These are phyloP conservation scores for Lichtheimia corymbifera DNA, from an alignment of 371 early-diverging fungal genomes.

Conservation along the genomic window DNA sequence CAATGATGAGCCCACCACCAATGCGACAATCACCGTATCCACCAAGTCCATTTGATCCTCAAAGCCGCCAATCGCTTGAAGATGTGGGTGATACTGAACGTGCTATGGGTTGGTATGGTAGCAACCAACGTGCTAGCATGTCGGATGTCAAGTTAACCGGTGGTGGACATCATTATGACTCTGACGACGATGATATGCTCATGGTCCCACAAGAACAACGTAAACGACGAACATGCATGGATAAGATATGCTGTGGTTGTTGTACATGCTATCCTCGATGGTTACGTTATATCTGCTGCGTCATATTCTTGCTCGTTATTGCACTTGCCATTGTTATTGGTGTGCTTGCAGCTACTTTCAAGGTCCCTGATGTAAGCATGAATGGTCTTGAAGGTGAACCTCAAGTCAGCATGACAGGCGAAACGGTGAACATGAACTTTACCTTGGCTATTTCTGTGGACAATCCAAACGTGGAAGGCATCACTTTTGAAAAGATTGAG, in stretches of 20 bases:
- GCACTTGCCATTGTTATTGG: slow-evolving; percentile 39
- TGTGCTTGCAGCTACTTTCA: slow-evolving; percentile 43
- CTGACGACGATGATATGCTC: slow-evolving; percentile 18
- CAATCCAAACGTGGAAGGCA: slow-evolving; percentile 58
- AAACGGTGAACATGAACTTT: slow-evolving; percentile 27
- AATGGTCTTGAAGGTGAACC: slow-evolving; percentile 37
- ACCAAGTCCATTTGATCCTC: slow-evolving; percentile 16
- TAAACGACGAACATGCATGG: slow-evolving; percentile 32
- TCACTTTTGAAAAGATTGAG: slow-evolving; percentile 54
- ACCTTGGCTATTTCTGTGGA: slow-evolving; percentile 43
- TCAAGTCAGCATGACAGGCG: slow-evolving; percentile 21
- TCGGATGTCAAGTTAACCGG: slow-evolving; percentile 26
- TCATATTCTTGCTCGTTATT: slow-evolving; percentile 33
- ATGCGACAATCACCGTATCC: slow-evolving; percentile 12
- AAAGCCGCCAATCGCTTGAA: slow-evolving; percentile 3
- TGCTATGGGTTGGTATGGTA: slow-evolving; percentile 12
- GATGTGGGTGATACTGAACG: slow-evolving; percentile 6
- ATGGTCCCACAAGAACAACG: slow-evolving; percentile 12
- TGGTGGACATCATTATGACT: slow-evolving; percentile 9
- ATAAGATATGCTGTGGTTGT: slow-evolving; percentile 47
- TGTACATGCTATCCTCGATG: slow-evolving; percentile 50
- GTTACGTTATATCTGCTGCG: slow-evolving; percentile 40
- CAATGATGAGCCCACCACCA: slow-evolving; percentile 3
- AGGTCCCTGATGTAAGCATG: slow-evolving; percentile 35
- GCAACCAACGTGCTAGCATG: slow-evolving; percentile 23